A percentile compares a stretch with the other conserved stretches of the same genome.
These are phyloP conservation scores for Mycena chlorophos DNA, from an alignment of 768 basidiomycete species.

Conservation along the genomic window DNA sequence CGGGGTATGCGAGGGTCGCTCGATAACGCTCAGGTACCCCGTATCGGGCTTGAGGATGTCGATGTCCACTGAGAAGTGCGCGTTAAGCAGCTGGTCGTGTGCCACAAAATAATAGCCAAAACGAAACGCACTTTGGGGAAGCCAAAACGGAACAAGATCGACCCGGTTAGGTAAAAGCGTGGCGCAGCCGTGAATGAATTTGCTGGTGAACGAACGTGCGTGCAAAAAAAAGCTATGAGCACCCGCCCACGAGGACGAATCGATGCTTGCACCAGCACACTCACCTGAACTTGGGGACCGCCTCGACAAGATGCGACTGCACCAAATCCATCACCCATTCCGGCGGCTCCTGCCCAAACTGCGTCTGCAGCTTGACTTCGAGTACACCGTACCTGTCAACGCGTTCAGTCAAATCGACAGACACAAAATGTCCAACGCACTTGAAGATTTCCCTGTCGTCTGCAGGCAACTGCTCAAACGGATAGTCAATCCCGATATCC, in stretches of 20 bases:
- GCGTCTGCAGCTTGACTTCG: constrained; percentile 97
- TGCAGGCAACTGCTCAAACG: constrained; percentile 71
- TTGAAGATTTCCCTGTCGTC: constrained; percentile 95
- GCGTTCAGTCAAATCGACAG: constrained; percentile 4
- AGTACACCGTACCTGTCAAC: constrained; percentile 77
- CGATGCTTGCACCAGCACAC: constrained; percentile 13
- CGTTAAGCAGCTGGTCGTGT: neutral
- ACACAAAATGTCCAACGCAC: constrained; percentile 35
- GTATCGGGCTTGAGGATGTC: constrained; percentile 94
- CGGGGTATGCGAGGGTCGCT: constrained; percentile 59
- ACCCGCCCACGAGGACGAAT: neutral
- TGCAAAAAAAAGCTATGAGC: constrained; percentile 5
- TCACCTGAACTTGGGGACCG: constrained; percentile 95
- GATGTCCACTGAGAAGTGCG: constrained; percentile 68
- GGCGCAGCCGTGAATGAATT: constrained; percentile 96
- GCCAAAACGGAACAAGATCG: constrained; percentile 97
- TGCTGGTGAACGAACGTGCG: constrained; percentile 49
- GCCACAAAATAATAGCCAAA: neutral
- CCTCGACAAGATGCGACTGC: constrained; percentile 91
- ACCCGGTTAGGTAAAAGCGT: constrained; percentile 90
- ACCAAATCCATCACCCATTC: constrained; percentile 97
- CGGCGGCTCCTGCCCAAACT: constrained; percentile 92
- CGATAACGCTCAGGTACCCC: constrained; percentile 68
- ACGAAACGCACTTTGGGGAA: constrained; percentile 76
- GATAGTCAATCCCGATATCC: constrained; percentile 90